These are phyloP conservation scores for Paraurostyla sp. DNA, from an alignment of 73 alveolate species.

Conservation along the genomic window DNA sequence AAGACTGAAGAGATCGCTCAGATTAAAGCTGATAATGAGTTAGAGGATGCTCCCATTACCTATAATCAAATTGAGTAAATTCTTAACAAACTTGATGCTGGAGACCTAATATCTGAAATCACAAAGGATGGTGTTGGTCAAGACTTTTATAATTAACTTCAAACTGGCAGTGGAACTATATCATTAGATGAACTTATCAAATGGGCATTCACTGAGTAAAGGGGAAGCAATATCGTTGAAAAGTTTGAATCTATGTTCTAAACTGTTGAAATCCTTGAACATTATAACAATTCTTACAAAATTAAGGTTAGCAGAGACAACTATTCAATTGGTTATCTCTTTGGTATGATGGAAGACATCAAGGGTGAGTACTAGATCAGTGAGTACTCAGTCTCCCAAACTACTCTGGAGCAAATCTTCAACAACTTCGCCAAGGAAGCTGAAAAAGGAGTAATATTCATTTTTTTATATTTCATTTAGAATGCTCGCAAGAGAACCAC, in stretches of 20 bases:
- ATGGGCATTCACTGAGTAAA: conserved; percentile 61
- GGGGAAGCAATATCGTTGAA: conserved; percentile 13
- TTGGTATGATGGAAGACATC: conserved; percentile 88
- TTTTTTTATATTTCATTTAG: background rate
- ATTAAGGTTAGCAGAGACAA: conserved; percentile 77
- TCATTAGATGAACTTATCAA: conserved; percentile 27
- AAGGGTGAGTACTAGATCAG: conserved; percentile 74
- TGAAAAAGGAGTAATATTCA: conserved; percentile 59
- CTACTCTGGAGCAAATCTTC: conserved; percentile 96
- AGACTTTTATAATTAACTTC: conserved; percentile 31
- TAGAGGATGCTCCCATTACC: background rate
- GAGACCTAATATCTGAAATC: conserved; percentile 39
- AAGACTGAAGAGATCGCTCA: conserved; percentile 48
- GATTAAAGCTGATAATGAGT: background rate
- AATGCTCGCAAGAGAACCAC: conserved; percentile 34
- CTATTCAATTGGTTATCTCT: conserved; percentile 88
- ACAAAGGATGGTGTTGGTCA: conserved; percentile 57
- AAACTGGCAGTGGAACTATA: conserved; percentile 4
- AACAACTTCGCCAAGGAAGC: conserved; percentile 84
- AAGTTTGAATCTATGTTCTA: conserved; percentile 38
- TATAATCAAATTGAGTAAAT: conserved; percentile 1
- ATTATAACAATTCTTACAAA: conserved; percentile 68
- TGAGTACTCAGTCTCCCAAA: conserved; percentile 80
- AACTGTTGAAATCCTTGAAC: conserved; percentile 68
- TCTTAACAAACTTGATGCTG: conserved; percentile 5